A percentile compares a stretch with the other conserved stretches of the same genome.
Evolutionary conservation across 306 rosid genomes (phyloP).

Genomic region (Biancaea sappan): DNA sequence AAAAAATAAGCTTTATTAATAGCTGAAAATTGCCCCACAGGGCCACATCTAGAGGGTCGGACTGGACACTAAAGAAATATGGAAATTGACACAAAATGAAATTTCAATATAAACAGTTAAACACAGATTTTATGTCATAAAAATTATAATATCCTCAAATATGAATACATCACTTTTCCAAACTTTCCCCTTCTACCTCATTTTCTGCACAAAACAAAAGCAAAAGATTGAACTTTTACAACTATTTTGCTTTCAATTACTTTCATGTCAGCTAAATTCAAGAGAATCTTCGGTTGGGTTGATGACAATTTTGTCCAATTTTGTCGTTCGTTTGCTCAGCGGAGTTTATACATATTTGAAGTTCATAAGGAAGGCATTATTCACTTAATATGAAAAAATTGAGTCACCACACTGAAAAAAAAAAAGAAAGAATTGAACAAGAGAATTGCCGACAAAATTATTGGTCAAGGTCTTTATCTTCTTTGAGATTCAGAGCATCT

Average conservation of each 20-base stretch:
- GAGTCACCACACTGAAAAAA: not conserved
- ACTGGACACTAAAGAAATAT: not conserved
- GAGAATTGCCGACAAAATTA: constrained; percentile 16
- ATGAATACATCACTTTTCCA: not conserved
- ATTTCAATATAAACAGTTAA: not conserved
- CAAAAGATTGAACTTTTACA: not conserved
- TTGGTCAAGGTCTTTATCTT: constrained; percentile 12
- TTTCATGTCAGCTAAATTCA: not conserved
- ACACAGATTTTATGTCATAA: not conserved
- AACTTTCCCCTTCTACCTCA: not conserved
- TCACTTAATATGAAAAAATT: not conserved
- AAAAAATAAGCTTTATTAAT: constrained; percentile 18
- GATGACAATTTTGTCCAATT: not conserved
- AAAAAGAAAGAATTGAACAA: constrained; percentile 30
- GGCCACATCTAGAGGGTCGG: constrained; percentile 22
- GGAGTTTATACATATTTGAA: not conserved
- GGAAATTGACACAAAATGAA: not conserved
- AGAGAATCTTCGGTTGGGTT: constrained; percentile 10
- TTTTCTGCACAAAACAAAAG: constrained; percentile 23
- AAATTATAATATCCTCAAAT: not conserved
- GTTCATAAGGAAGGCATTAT: not conserved
- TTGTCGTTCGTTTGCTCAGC: too few species aligned
- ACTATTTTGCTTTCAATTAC: constrained; percentile 22
- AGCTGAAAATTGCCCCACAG: constrained; percentile 23
- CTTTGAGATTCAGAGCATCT: constrained; percentile 4